phyloP scores from a whole-genome alignment of 2,329 filamentous ascomycete species.

The Talaromyces piceae region DNA sequence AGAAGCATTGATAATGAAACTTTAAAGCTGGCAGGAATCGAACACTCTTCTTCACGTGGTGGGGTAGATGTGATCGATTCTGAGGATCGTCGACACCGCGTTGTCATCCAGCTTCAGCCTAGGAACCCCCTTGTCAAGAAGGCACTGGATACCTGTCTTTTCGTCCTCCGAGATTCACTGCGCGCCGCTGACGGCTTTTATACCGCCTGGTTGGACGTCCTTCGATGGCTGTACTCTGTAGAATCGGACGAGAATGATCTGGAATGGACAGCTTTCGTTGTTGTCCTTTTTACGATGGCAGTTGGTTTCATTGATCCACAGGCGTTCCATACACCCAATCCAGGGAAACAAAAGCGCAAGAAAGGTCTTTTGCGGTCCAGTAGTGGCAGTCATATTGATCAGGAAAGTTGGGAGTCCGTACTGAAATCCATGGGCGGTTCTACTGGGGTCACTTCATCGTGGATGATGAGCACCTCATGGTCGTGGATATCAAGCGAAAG shows the following conservation, averaged over 20 bases:
- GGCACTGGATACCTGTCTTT: slow-evolving; percentile 55
- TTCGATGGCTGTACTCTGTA: slow-evolving; percentile 57
- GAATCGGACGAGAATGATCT: slow-evolving; percentile 42
- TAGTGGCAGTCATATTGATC: slow-evolving; percentile 39
- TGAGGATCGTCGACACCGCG: slow-evolving; percentile 55
- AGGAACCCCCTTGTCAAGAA: slow-evolving; percentile 54
- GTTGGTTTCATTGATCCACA: slow-evolving; percentile 48
- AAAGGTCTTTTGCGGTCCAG: slow-evolving; percentile 42
- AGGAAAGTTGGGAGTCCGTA: slow-evolving; percentile 45
- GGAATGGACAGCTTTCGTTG: slow-evolving; percentile 64
- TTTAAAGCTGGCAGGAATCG: slow-evolving; percentile 44
- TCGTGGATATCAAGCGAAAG: slow-evolving; percentile 61
- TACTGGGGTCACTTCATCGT: slow-evolving; percentile 32
- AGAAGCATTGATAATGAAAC: slow-evolving; percentile 39
- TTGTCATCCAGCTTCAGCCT: slow-evolving; percentile 62
- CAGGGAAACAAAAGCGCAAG: slow-evolving; percentile 34
- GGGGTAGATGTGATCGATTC: slow-evolving; percentile 60
- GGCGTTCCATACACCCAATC: slow-evolving; percentile 24
- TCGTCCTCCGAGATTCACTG: slow-evolving; percentile 53
- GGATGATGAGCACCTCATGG: slow-evolving; percentile 59
- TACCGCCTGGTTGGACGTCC: slow-evolving; percentile 65
- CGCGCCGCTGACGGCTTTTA: slow-evolving; percentile 54
- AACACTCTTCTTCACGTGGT: slow-evolving; percentile 52
- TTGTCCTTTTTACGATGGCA: slow-evolving; percentile 58
- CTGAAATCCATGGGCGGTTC: slow-evolving; percentile 38